phyloP scores from a whole-genome alignment of 768 basidiomycete genomes.

The Daedaleopsis sinensis region DNA sequence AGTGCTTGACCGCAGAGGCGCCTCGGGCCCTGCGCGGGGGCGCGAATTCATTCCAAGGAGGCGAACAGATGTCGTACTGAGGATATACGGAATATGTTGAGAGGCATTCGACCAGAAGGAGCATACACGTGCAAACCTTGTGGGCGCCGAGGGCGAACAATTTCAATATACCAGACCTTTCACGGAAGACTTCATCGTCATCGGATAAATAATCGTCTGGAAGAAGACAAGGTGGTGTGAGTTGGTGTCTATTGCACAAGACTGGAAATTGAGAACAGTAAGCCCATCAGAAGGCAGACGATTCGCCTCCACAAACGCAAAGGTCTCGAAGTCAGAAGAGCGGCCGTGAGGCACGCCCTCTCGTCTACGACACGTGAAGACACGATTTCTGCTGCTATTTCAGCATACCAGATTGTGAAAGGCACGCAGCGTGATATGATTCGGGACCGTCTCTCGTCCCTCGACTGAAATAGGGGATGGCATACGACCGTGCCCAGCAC shows the following conservation, averaged over 20 bases:
- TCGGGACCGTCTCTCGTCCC: too few species aligned
- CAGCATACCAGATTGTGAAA: too few species aligned
- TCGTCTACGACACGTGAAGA: too few species aligned
- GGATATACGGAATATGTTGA: not conserved
- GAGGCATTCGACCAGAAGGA: not conserved
- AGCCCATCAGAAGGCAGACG: too few species aligned
- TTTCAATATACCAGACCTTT: slow-evolving; percentile 56
- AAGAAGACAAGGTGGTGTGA: not conserved
- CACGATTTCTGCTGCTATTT: too few species aligned
- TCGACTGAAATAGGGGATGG: not conserved
- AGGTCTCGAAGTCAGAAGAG: too few species aligned
- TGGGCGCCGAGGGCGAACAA: slow-evolving; percentile 71
- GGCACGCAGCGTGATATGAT: too few species aligned
- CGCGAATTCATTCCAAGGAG: slow-evolving; percentile 61
- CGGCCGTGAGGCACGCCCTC: too few species aligned
- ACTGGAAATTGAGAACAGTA: not conserved
- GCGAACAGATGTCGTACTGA: slow-evolving; percentile 64
- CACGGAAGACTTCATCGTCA: slow-evolving; percentile 41
- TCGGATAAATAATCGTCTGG: slow-evolving; percentile 44
- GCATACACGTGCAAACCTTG: slow-evolving; percentile 42
- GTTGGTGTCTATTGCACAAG: not conserved
- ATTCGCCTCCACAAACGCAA: too few species aligned
- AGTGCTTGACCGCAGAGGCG: slow-evolving; percentile 22
- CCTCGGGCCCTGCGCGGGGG: slow-evolving; percentile 32
- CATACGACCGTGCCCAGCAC: not conserved